Evolutionary conservation across 164 flowering plant species (phyloP), one percentile per base, ranked within the genome.

Genomic region (Nelumbo lutea): DNA sequence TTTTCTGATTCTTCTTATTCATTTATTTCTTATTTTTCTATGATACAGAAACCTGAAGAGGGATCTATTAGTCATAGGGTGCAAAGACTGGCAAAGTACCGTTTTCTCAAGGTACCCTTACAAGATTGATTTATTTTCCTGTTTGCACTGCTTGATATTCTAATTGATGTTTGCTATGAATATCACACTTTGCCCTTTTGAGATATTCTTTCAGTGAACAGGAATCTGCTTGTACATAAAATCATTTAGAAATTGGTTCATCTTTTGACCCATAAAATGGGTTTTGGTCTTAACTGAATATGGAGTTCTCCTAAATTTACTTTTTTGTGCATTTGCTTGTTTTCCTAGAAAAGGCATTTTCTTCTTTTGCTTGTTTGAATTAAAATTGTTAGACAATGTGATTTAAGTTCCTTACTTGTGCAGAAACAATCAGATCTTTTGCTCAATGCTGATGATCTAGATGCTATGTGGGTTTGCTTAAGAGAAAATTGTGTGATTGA

Each of bases 401-500:
- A 68, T 66, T 66, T 52, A 8, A 10, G 4, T 52, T 60, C 56
- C 59, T 75, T 47, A 46, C 46, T 61, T 68, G 39, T 27, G 84
- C 90, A 94, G 97, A 95, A 95, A 72, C 96, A 95, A 79, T 88
- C 98, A 11, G 98, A 95, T 78, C 90, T 90, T 61, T 78, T 95
- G 84, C 80, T 95, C 11, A 95, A 95, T 80, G 91, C 96, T 61
- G 98, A 95, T 79, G 98, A 92, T 81, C 81, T 95, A 59, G 98
- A 91, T 86, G 93, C 94, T 42, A 92, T 95, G 97, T 95, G 98
- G 97, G 92, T 86, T 75, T 92, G 97, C 81, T 77, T 95, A 46
- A 83, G 97, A 73, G 98, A 95, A 76, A 91, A 95, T 72, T 95
- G 98, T 83, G 97, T 95, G 44, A 88, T 95, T 76, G 98, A 95